Conservation (phyloP, 192 early-diverging fungal genomes). For the Gorgonomyces haynaldii region DNA sequence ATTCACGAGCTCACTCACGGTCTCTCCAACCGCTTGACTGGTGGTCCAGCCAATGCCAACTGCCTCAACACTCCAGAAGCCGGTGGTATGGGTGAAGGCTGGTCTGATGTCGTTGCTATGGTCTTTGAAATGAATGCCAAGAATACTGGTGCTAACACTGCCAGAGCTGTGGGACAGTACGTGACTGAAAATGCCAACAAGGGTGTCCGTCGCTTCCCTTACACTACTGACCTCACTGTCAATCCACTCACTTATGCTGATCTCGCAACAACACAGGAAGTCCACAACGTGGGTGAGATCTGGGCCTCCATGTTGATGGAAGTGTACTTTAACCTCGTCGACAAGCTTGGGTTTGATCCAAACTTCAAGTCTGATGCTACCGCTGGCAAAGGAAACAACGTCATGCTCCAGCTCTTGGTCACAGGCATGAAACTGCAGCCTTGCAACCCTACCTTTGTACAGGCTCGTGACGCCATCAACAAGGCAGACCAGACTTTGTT, state of each 20-base stretch:
- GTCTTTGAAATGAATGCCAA: slow-evolving; percentile 21
- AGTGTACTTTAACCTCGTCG: slow-evolving; percentile 40
- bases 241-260: slow-evolving; percentile 13
- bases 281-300: slow-evolving; percentile 41
- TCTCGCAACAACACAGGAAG: slow-evolving; percentile 18
- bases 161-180: slow-evolving; percentile 31
- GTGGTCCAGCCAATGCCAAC: slow-evolving; percentile 40
- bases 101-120: slow-evolving; percentile 39
- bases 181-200: slow-evolving; percentile 11
- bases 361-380: slow-evolving; percentile 1
- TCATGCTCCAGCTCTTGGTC: slow-evolving; percentile 39
- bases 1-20: slow-evolving; percentile 53
- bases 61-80: slow-evolving; percentile 41
- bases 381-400: slow-evolving; percentile 29
- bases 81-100: slow-evolving; percentile 51
- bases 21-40: slow-evolving; percentile 44
- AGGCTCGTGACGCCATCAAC: slow-evolving; percentile 52
- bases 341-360: slow-evolving; percentile 21
- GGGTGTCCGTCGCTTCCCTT: slow-evolving; percentile 40
- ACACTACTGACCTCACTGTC: slow-evolving; percentile 34
- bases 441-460: slow-evolving; percentile 51
- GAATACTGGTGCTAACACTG: slow-evolving; percentile 18
- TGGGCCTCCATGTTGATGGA: slow-evolving; percentile 48
- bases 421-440: slow-evolving; percentile 52
- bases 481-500: slow-evolving; percentile 41